Conservation (phyloP, 2,329 filamentous ascomycete genomes). For the Teratosphaeria gauchensis region DNA sequence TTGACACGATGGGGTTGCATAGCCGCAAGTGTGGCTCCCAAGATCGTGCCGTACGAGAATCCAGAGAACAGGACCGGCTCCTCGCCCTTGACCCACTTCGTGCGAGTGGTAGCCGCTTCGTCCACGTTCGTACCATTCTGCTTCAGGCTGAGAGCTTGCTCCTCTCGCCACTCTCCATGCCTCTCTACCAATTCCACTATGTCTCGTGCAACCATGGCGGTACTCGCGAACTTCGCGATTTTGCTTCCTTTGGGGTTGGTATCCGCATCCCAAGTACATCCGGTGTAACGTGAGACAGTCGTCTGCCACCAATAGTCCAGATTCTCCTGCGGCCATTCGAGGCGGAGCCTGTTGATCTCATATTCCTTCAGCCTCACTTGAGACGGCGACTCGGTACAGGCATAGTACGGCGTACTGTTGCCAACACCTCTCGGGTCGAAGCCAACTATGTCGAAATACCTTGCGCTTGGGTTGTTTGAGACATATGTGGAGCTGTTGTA, state of each 20-base stretch:
- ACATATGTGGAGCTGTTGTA: background rate
- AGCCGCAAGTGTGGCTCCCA: constrained; percentile 29
- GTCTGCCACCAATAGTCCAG: background rate
- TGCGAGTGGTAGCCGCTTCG: background rate
- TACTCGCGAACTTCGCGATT: constrained; percentile 35
- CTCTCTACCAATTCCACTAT: constrained; percentile 41
- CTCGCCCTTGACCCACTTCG: background rate
- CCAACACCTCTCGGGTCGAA: constrained; percentile 32
- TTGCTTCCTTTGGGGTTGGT: constrained; percentile 7
- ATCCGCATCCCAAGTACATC: background rate
- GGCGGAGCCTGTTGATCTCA: background rate
- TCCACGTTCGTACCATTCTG: background rate
- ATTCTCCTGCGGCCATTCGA: background rate
- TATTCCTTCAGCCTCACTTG: background rate
- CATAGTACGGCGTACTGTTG: constrained; percentile 1
- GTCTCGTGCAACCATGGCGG: constrained; percentile 39
- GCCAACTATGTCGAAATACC: constrained; percentile 31
- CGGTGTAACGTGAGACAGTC: background rate
- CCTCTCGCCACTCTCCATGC: constrained; percentile 26
- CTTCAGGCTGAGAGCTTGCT: constrained; percentile 10
- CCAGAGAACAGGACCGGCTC: constrained; percentile 23
- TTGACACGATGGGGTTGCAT: constrained; percentile 29
- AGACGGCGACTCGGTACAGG: background rate
- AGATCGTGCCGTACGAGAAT: constrained; percentile 38
- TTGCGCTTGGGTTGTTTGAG: constrained; percentile 6